Percentiles rank a stretch among this genome's conserved stretches.
Conservation (phyloP, 805 yeast species). For the Jamesozyma lodderae region DNA sequence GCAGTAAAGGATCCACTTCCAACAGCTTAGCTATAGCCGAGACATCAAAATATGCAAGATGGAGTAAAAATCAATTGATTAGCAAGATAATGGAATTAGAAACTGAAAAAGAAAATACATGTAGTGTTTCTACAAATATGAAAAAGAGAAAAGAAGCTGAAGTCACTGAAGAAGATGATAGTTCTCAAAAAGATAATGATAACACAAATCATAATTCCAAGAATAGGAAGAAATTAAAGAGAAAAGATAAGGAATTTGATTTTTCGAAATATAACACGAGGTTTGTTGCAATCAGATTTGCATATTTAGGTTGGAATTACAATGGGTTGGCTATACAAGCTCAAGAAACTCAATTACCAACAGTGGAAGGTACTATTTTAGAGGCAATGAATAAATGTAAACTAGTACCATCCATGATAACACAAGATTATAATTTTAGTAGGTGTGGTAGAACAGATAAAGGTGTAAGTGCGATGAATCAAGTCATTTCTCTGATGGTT, state of each 20-base stretch:
- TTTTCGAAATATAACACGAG: constrained; percentile 55
- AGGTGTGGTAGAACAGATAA: constrained; percentile 92
- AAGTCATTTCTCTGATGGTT: constrained; percentile 73
- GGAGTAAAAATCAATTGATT: constrained; percentile 63
- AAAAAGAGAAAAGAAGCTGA: constrained; percentile 5
- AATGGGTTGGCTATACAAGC: constrained; percentile 81
- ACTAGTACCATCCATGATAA: constrained; percentile 51
- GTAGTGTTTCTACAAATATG: not conserved
- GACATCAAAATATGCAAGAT: constrained; percentile 39
- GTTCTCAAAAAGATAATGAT: not conserved
- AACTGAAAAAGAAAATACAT: constrained; percentile 1
- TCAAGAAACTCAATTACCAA: constrained; percentile 69
- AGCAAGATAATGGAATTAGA: constrained; percentile 51
- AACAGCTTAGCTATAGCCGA: constrained; percentile 2
- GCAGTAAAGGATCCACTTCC: constrained; percentile 1
- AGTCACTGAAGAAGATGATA: not conserved
- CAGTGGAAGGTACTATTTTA: constrained; percentile 72
- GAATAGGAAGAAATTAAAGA: constrained; percentile 21
- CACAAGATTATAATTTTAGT: constrained; percentile 61
- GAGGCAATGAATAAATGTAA: constrained; percentile 62
- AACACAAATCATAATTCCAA: not conserved
- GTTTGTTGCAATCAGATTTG: constrained; percentile 69
- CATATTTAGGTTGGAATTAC: constrained; percentile 91
- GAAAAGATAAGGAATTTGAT: constrained; percentile 46
- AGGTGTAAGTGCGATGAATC: constrained; percentile 97